Percentiles rank a stretch among this genome's conserved stretches.
Conservation (phyloP, 352 stramenopile species). For the Pythium vanterpoolii region DNA sequence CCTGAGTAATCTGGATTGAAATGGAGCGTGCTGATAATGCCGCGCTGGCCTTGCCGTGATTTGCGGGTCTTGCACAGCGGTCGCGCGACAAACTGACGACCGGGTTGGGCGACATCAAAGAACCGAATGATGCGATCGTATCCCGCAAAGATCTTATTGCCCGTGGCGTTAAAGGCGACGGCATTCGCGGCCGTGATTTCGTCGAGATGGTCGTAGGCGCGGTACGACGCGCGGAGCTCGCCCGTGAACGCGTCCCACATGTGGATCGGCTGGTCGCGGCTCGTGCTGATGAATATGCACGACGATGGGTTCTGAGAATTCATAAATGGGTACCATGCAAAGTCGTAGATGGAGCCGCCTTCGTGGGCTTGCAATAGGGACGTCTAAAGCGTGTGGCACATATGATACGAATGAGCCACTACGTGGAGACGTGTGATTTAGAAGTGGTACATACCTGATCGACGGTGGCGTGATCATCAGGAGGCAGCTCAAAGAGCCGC, state of each 20-base stretch:
- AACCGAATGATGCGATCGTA: slow-evolving; percentile 83
- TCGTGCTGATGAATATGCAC: slow-evolving; percentile 86
- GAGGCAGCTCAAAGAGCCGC: slow-evolving; percentile 67
- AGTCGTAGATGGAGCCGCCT: slow-evolving; percentile 85
- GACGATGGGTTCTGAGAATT: slow-evolving; percentile 63
- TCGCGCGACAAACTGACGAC: slow-evolving; percentile 49
- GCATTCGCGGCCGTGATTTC: slow-evolving; percentile 77
- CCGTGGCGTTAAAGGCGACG: slow-evolving; percentile 76
- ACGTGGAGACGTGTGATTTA: background rate
- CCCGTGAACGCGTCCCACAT: slow-evolving; percentile 92
- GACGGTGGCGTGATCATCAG: slow-evolving; percentile 6
- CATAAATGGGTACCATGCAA: slow-evolving; percentile 88
- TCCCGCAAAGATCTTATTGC: slow-evolving; percentile 81
- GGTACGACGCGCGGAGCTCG: slow-evolving; percentile 75
- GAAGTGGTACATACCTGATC: background rate
- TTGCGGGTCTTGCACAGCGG: slow-evolving; percentile 66
- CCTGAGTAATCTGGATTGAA: slow-evolving; percentile 81
- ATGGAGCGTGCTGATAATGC: slow-evolving; percentile 73
- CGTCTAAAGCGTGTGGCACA: background rate
- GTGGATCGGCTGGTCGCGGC: slow-evolving; percentile 86
- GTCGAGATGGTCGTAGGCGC: slow-evolving; percentile 83
- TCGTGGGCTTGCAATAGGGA: slow-evolving; percentile 63
- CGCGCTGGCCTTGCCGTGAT: slow-evolving; percentile 62
- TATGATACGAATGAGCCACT: too few species aligned
- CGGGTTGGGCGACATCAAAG: slow-evolving; percentile 73